Evolutionary conservation across 768 basidiomycete species (phyloP), one percentile per base, ranked within the genome.

Genomic region (Lyophyllum semitale): DNA sequence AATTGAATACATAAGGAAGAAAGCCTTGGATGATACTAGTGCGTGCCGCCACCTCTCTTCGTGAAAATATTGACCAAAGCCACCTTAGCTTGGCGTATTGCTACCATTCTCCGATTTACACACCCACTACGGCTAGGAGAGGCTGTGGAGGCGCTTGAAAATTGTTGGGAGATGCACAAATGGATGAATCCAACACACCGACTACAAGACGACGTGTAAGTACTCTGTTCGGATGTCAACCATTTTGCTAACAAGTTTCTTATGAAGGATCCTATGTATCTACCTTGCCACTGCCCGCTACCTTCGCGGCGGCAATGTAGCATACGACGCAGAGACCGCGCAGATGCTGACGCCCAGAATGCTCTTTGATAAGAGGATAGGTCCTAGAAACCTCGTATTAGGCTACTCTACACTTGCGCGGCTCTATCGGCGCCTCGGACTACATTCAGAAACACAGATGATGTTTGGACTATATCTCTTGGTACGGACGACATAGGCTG

Each of bases 111-210:
- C 3, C 45, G 45, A 20, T 41, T 40, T 20, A 30, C 44, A 29
- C 44, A 40, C 45, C 53, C 53, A 5, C 11, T 47, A 40, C 45
- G 45, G 18, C 22, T 53, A 1, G 43, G 51, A 46, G 51, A 53
- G 25, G 51, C 51, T 4, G 17, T 53, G 3, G n/a, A 53, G n/a
- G 30, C 43, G 22, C 42, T 53, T 26, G 43, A 46, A 29, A 20
- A 7, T 26, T 45, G 51, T n/a, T 44, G 32, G 43, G 43, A 53
- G 23, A 26, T 33, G 25, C 41, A 20, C 11, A 22, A 37, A 12
- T 47, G 26, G 25, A 29, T 53, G 18, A 38, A 53, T 22, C 44
- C 23, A 6, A 17, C 27, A 11, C 29, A 38, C 38, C 4, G 15
- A 4, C n/a, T 9, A 44, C 4, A 46, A 30, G 25, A 38, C 18